phyloP scores from a whole-genome alignment of 768 basidiomycete genomes.

The Psilocybe sp. region DNA sequence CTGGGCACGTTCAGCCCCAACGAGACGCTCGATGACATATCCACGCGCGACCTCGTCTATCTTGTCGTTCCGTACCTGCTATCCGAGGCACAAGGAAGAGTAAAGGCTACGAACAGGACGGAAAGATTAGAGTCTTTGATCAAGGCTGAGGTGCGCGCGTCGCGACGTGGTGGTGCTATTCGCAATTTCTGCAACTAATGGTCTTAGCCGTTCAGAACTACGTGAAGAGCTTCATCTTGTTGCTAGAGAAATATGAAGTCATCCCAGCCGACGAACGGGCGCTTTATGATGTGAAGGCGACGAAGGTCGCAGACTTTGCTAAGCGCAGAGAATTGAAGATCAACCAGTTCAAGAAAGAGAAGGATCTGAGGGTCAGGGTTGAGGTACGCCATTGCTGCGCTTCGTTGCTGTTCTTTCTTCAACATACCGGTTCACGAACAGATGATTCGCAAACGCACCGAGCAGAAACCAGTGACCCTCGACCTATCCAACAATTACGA shows the following conservation, averaged over 20 bases:
- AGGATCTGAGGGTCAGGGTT: constrained; percentile 68
- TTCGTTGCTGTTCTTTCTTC: not conserved
- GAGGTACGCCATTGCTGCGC: constrained; percentile 44
- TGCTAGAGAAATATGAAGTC: constrained; percentile 64
- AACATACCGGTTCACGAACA: constrained; percentile 19
- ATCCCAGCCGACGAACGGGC: constrained; percentile 58
- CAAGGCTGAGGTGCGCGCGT: constrained; percentile 52
- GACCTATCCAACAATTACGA: constrained; percentile 51
- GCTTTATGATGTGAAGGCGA: constrained; percentile 48
- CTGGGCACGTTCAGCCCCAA: constrained; percentile 82
- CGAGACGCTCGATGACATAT: constrained; percentile 79
- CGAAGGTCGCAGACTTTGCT: constrained; percentile 57
- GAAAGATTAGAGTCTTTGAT: constrained; percentile 57
- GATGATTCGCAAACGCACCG: constrained; percentile 54
- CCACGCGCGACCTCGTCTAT: constrained; percentile 74
- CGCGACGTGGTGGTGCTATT: not conserved
- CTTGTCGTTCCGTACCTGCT: constrained; percentile 67
- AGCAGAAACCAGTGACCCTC: constrained; percentile 31
- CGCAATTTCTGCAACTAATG: constrained; percentile 14
- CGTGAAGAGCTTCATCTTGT: constrained; percentile 41
- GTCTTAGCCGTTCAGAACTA: constrained; percentile 39
- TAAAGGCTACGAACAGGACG: constrained; percentile 50
- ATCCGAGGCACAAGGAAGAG: constrained; percentile 63
- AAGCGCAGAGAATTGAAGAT: constrained; percentile 86
- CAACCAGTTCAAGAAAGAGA: constrained; percentile 84